Evolutionary conservation across 2,329 filamentous ascomycete species (phyloP), one percentile per base, ranked within the genome.

Genomic region (Sporothrix dimorphospora): DNA sequence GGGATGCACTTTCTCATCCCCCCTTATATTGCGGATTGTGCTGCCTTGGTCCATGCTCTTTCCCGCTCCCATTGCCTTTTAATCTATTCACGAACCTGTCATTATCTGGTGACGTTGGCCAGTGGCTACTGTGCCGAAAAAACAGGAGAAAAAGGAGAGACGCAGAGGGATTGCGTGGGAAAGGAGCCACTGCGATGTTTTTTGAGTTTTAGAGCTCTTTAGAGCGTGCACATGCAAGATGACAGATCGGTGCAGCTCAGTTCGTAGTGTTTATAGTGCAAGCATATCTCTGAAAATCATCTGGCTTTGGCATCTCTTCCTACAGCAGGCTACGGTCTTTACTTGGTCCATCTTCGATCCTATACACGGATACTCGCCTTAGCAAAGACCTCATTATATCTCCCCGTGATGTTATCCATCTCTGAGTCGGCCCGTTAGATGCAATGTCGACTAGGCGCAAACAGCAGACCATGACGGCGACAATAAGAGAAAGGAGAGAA

Each of bases 351-450:
- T 12, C 8, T 27, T 21, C n/a, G 34, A 40, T 61, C 57, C 34
- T 61, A 40, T 21, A 30, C 57, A 40, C 6, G 27, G 4, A 6
- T 38, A 8, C 34, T 24, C 8, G 12, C 12, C 2, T 24, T 1
- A 24, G 57, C 57, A 42, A 24, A 42, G 38, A 42, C 34, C 16
- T 40, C 57, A 16, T 55, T 42, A 12, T 63, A 40, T 24, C 34
- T 12, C 9, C 34, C 3, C 42, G 19, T 24, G 19, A 24, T 42
- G 34, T 2, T 63, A 40, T 24, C 34, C n/a, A 16, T 42, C 53
- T n/a, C 34, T 24, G 34, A 63, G 57, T 66, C 61, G 61, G 61
- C 61, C 61, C 61, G 61, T 66, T 66, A 42, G 34, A 63, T 63
- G 34, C 57, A 63, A 42, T 42, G n/a, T 55, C 57, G n/a, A 42